Conservation (phyloP, 2,329 filamentous ascomycete species). For the Sclerotinia spermophila region DNA sequence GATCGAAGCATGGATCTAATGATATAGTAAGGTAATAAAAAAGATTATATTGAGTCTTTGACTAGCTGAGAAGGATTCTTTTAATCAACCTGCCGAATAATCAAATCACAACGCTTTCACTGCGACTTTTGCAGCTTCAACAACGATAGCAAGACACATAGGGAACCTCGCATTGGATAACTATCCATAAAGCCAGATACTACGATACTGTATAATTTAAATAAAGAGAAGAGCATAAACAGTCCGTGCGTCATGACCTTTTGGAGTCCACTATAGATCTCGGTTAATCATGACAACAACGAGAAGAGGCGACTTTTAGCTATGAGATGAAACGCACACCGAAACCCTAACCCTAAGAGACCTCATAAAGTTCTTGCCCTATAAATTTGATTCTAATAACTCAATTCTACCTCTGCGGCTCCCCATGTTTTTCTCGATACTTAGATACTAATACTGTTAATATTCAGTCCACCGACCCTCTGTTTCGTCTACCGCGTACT, state of each 20-base stretch:
- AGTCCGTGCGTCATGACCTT: accelerated
- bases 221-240: background rate
- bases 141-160: background rate
- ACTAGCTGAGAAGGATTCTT: no score
- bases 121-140: no score
- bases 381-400: accelerated
- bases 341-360: no score
- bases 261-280: background rate
- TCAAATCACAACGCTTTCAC: no score
- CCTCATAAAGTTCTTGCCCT: background rate
- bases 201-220: background rate
- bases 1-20: no score
- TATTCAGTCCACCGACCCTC: background rate
- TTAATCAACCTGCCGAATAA: no score
- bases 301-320: background rate
- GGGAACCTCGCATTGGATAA: background rate
- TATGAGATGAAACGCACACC: accelerated
- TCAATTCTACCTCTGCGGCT: background rate
- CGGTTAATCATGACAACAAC: accelerated
- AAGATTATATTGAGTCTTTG: no score
- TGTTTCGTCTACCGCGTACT: background rate
- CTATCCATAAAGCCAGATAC: background rate
- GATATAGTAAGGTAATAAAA: no score
- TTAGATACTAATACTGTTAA: background rate
- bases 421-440: background rate